Conservation (phyloP, 257 asterid species). For the Handroanthus guayacan region DNA sequence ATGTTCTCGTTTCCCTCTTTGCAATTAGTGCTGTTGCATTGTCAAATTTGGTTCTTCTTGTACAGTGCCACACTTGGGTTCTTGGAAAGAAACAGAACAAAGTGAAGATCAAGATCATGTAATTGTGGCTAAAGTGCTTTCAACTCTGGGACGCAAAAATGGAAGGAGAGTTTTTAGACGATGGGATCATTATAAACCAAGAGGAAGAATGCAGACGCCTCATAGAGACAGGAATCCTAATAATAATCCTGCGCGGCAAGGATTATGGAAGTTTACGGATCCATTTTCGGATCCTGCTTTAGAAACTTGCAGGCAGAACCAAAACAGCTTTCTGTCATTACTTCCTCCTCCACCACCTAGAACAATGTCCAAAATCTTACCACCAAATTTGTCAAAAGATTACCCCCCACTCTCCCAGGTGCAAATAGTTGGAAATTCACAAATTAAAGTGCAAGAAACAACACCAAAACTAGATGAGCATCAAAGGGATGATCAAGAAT, state of each 20-base stretch:
- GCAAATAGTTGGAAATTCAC: conserved; percentile 21
- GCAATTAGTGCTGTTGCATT: background rate
- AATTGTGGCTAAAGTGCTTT: conserved; percentile 18
- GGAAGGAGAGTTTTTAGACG: conserved; percentile 44
- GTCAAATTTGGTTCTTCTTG: background rate
- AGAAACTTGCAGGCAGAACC: conserved; percentile 30
- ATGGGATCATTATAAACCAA: conserved; percentile 42
- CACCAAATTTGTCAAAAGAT: conserved; percentile 36
- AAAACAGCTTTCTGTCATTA: conserved; percentile 45
- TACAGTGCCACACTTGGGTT: conserved; percentile 50
- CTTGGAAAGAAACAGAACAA: conserved; percentile 28
- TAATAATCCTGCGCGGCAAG: background rate
- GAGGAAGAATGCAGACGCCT: conserved; percentile 43
- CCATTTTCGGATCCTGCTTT: conserved; percentile 25
- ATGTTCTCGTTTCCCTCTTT: background rate
- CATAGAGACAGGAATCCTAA: conserved; percentile 9
- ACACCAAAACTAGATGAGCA: conserved; percentile 7
- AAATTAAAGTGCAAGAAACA: conserved; percentile 22
- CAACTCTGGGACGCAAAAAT: conserved; percentile 35
- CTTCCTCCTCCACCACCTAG: conserved; percentile 64
- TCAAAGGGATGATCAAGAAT: conserved; percentile 30
- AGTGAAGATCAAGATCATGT: conserved; percentile 28
- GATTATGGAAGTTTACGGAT: conserved; percentile 28
- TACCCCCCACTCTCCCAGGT: conserved; percentile 20
- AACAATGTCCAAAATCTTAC: conserved; percentile 48